Evolutionary conservation across 1,284 basidiomycete genomes (phyloP), one percentile per base, ranked within the genome.

Genomic region (Ganoderma lucidum): DNA sequence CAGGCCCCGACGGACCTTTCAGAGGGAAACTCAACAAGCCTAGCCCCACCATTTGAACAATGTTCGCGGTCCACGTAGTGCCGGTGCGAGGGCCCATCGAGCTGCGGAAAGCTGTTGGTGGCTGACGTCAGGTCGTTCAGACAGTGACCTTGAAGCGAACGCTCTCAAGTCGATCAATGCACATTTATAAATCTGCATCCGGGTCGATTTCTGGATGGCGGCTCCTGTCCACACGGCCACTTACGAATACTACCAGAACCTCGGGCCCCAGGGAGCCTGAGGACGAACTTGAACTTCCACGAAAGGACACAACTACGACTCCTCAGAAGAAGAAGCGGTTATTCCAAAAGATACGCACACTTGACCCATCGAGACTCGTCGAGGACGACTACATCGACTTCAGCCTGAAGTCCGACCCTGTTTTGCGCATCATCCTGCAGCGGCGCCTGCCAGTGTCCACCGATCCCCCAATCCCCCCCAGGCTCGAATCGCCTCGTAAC

Each of bases 331-430:
- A 23, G 23, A 23, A 23, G 23, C 32, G 17, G 19, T 6, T 1
- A 55, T 19, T 6, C 1, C 12, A 12, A 28, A 5, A 6, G 6
- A 64, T 64, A 3, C 74, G 78, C 37, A 74, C 81, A 42, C 61
- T 67, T 48, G 66, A 70, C 30, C 68, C 69, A n/a, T 48, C 2
- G 67, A 73, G 64, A 14, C 69, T 80, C 5, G 62, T 61, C 23
- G 72, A 81, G 6, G 78, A 75, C 14, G 80, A 78, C 65, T 70
- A 42, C 14, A 5, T 61, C 28, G 77, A 77, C 53, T 30, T 55
- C 65, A 74, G 77, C 53, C 55, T 73, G 32, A 59, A 67, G 6
- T 75, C 80, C 28, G 37, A 80, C 6, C 42, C 59, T 1, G 65
- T 69, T 19, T 79, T 73, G 69, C 69, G 76, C 30, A 56, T 81